Evolutionary conservation across 352 stramenopile genomes (phyloP).

Genomic region (Aphanomyces stellatus): DNA sequence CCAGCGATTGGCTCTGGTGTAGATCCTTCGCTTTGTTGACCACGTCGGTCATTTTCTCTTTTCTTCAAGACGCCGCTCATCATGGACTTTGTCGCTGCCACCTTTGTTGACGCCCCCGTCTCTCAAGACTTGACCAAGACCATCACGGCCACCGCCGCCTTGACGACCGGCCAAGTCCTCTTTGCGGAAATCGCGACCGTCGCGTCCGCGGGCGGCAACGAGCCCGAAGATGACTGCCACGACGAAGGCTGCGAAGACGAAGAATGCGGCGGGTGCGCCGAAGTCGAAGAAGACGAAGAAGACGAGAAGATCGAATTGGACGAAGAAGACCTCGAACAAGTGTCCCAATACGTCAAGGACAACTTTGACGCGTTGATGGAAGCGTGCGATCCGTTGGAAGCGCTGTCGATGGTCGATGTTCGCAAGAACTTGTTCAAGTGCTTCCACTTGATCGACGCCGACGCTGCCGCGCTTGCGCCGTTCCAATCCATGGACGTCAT

Average conservation of each 20-base stretch:
- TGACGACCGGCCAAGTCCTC: conserved; percentile 56
- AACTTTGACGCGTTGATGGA: conserved; percentile 8
- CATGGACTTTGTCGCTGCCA: neutral
- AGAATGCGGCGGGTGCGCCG: conserved; percentile 9
- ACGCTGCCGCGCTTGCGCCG: conserved; percentile 17
- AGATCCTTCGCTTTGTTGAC: no score
- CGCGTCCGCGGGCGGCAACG: conserved; percentile 35
- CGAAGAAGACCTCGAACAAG: neutral
- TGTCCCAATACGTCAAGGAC: neutral
- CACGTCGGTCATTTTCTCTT: neutral
- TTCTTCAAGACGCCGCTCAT: neutral
- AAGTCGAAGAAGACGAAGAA: neutral
- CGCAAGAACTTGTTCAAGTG: conserved; percentile 18
- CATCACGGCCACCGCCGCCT: conserved; percentile 21
- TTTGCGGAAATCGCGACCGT: conserved; percentile 70
- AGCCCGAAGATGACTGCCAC: conserved; percentile 30
- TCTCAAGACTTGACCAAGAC: conserved; percentile 14
- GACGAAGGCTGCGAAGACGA: conserved; percentile 16
- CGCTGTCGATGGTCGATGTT: neutral
- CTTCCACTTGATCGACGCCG: conserved; percentile 6
- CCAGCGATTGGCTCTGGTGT: no score
- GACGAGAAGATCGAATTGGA: neutral
- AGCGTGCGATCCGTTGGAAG: neutral
- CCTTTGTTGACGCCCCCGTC: neutral
- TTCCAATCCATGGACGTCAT: conserved; percentile 22